phyloP scores from a whole-genome alignment of 2,329 filamentous ascomycete species.

The Penicillium sp. region DNA sequence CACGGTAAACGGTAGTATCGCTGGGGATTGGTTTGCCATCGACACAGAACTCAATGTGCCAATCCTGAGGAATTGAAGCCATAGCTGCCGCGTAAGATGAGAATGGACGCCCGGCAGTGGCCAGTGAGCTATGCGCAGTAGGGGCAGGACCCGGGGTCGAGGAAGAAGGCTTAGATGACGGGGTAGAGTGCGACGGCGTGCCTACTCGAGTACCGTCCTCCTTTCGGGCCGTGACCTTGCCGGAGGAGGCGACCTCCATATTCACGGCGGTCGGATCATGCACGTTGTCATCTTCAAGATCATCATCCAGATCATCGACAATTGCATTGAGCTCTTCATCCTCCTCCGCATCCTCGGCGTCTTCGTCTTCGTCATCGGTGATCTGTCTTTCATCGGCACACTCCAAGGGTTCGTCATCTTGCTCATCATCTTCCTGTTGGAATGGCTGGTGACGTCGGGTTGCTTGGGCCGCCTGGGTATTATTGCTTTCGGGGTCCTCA shows the following conservation, averaged over 20 bases:
- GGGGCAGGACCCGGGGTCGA: constrained; percentile 26
- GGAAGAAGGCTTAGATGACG: constrained; percentile 45
- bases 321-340: constrained; percentile 74
- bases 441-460: constrained; percentile 64
- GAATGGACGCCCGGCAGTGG: constrained; percentile 60
- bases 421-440: constrained; percentile 60
- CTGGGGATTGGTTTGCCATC: constrained; percentile 80
- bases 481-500: constrained; percentile 44
- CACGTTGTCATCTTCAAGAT: constrained; percentile 72
- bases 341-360: constrained; percentile 56
- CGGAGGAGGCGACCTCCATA: constrained; percentile 81
- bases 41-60: constrained; percentile 95
- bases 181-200: constrained; percentile 69
- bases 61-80: constrained; percentile 80
- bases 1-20: constrained; percentile 94
- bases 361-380: constrained; percentile 68
- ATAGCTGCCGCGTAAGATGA: constrained; percentile 80
- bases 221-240: constrained; percentile 85
- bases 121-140: constrained; percentile 47
- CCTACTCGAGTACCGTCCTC: constrained; percentile 86
- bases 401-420: constrained; percentile 72
- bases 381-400: constrained; percentile 90
- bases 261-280: constrained; percentile 85
- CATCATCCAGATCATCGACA: constrained; percentile 86
- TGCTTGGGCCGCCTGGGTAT: constrained; percentile 43